Percentiles rank a stretch among this genome's conserved stretches.
Evolutionary conservation across 345 rosid species (phyloP).

Genomic region (Hibiscus trionum): DNA sequence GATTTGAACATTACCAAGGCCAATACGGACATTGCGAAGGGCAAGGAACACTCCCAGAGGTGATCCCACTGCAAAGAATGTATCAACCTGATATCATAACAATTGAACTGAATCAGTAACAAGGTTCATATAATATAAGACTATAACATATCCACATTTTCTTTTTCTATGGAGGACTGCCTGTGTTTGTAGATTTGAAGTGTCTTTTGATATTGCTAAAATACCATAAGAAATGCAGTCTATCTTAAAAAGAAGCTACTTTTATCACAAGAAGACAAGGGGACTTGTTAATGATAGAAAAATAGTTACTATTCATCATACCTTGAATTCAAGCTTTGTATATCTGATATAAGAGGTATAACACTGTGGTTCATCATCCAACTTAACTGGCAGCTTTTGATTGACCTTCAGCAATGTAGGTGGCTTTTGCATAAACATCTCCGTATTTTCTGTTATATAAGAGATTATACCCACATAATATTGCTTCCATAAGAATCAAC

Average conservation of each 20-base stretch:
- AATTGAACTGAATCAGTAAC: conserved; percentile 2
- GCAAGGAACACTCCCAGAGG: conserved; percentile 98
- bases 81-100: conserved; percentile 61
- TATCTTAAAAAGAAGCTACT: neutral
- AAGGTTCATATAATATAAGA: neutral
- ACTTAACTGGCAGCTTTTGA: conserved; percentile 13
- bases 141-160: neutral
- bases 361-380: conserved; percentile 36
- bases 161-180: neutral
- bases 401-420: conserved; percentile 19
- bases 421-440: conserved; percentile 24
- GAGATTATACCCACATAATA: conserved; percentile 12
- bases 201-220: neutral
- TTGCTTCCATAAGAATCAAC: neutral
- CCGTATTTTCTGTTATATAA: conserved; percentile 33
- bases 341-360: conserved; percentile 76
- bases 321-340: conserved; percentile 92
- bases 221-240: neutral
- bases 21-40: conserved; percentile 84
- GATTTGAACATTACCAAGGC: conserved; percentile 49
- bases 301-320: conserved; percentile 11
- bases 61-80: conserved; percentile 98
- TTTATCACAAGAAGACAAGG: neutral
- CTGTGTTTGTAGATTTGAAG: neutral
- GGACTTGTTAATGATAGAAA: neutral